phyloP scores from a whole-genome alignment of 768 basidiomycete species.

The Suillus clintonianus region DNA sequence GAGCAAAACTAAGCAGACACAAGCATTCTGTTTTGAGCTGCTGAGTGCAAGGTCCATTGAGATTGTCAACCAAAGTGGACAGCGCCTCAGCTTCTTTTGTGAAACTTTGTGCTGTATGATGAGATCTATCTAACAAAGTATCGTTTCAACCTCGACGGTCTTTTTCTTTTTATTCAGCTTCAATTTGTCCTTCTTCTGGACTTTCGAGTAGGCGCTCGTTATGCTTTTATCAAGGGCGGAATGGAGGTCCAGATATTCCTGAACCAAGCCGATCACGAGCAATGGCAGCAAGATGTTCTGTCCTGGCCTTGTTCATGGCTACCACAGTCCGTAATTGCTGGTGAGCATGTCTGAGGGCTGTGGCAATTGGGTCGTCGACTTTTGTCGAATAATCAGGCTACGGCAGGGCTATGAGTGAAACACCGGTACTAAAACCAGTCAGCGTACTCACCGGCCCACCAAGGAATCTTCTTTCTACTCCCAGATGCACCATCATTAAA shows the following conservation, averaged over 20 bases:
- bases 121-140: too few species aligned
- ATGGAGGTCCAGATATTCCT: slow-evolving; percentile 85
- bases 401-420: slow-evolving; percentile 15
- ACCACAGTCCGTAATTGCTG: slow-evolving; percentile 74
- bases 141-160: too few species aligned
- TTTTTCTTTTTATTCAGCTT: slow-evolving; percentile 78
- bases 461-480: too few species aligned
- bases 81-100: background rate
- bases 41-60: background rate
- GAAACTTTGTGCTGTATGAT: too few species aligned
- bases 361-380: slow-evolving; percentile 93
- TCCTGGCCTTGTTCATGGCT: slow-evolving; percentile 82
- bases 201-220: slow-evolving; percentile 67
- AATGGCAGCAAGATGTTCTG: slow-evolving; percentile 66
- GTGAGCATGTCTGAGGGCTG: slow-evolving; percentile 88
- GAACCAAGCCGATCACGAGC: slow-evolving; percentile 85
- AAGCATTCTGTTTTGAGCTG: background rate
- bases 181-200: slow-evolving; percentile 79
- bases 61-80: background rate
- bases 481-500: too few species aligned
- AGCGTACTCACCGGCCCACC: slow-evolving; percentile 58
- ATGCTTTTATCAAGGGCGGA: slow-evolving; percentile 90
- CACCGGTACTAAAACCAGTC: slow-evolving; percentile 2
- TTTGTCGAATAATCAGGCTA: slow-evolving; percentile 76
- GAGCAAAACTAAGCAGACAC: background rate